These are phyloP conservation scores for Hygrophoropsis aurantiaca DNA, from an alignment of 768 basidiomycete species.

Conservation along the genomic window DNA sequence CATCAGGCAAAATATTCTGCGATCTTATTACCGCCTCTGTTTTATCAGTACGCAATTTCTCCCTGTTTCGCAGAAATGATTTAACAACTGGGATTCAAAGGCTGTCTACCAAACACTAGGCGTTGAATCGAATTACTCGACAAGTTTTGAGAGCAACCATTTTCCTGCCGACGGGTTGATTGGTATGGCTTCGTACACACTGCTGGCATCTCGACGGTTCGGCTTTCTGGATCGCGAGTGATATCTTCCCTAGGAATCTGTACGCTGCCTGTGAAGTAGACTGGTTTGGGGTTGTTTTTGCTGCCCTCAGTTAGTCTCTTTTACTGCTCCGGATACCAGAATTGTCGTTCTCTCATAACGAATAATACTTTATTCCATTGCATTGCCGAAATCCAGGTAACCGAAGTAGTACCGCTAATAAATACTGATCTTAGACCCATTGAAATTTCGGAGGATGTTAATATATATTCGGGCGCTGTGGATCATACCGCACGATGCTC, in stretches of 20 bases:
- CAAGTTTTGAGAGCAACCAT: conserved; percentile 26
- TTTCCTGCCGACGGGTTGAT: conserved; percentile 42
- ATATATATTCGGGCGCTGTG: too few relatives aligned
- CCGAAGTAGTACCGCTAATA: too few relatives aligned
- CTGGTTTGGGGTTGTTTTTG: conserved; percentile 14
- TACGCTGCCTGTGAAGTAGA: conserved; percentile 12
- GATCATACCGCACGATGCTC: too few relatives aligned
- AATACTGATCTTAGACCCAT: too few relatives aligned
- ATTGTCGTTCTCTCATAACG: too few relatives aligned
- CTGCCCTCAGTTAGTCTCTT: too few relatives aligned
- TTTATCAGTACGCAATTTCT: conserved; percentile 30
- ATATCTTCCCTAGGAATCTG: conserved; percentile 7
- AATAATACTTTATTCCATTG: too few relatives aligned
- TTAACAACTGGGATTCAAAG: conserved; percentile 10
- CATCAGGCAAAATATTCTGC: conserved; percentile 42
- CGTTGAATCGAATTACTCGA: conserved; percentile 36
- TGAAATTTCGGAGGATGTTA: too few relatives aligned
- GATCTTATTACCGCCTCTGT: conserved; percentile 49
- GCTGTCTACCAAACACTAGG: conserved; percentile 34
- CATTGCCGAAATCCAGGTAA: too few relatives aligned
- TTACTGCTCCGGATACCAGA: too few relatives aligned
- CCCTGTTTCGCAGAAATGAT: conserved; percentile 7
- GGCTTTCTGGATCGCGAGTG: conserved; percentile 12
- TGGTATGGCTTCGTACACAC: conserved; percentile 35
- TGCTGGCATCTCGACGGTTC: background rate